Evolutionary conservation across 2,329 filamentous ascomycete species (phyloP).

Genomic region (Ceratocystiopsis brevicomis): DNA sequence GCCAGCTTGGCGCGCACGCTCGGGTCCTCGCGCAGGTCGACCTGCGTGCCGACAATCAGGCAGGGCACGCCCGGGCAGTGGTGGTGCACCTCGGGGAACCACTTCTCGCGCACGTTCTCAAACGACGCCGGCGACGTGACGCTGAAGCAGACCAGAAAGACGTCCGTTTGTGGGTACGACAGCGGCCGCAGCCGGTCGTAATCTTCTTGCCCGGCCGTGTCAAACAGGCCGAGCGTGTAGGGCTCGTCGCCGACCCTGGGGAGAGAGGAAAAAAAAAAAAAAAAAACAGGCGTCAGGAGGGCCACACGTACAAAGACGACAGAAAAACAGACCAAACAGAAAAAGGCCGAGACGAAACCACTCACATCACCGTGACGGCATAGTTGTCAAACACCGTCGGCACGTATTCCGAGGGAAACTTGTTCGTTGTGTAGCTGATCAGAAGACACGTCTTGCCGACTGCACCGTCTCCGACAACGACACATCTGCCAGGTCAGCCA

Average conservation of each 20-base stretch:
- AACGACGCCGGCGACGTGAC: conserved; percentile 95
- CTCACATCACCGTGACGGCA: conserved; percentile 98
- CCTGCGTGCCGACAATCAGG: conserved; percentile 93
- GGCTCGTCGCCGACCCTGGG: conserved; percentile 94
- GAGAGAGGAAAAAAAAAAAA: too few relatives aligned
- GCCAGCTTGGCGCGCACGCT: conserved; percentile 77
- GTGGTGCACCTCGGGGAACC: conserved; percentile 97
- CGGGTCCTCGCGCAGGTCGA: conserved; percentile 79
- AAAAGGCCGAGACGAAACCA: conserved; percentile 12
- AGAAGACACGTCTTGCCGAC: conserved; percentile 98
- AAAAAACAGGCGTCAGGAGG: not conserved
- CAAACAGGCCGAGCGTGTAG: conserved; percentile 90
- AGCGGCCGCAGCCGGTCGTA: conserved; percentile 92
- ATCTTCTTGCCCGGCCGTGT: conserved; percentile 98
- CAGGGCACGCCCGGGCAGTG: conserved; percentile 96
- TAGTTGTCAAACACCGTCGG: conserved; percentile 99
- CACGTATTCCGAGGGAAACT: conserved; percentile 98
- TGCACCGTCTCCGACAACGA: conserved; percentile 97
- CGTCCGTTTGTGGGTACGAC: conserved; percentile 95
- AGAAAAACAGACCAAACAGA: too few relatives aligned
- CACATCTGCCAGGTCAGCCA: conserved; percentile 45
- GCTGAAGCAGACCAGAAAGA: conserved; percentile 97
- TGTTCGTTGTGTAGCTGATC: conserved; percentile 99
- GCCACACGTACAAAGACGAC: too few relatives aligned
- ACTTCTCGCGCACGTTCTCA: conserved; percentile 97